These are phyloP conservation scores for Aegilops umbellulata DNA, from an alignment of 176 grass and related monocot genomes.

Conservation along the genomic window DNA sequence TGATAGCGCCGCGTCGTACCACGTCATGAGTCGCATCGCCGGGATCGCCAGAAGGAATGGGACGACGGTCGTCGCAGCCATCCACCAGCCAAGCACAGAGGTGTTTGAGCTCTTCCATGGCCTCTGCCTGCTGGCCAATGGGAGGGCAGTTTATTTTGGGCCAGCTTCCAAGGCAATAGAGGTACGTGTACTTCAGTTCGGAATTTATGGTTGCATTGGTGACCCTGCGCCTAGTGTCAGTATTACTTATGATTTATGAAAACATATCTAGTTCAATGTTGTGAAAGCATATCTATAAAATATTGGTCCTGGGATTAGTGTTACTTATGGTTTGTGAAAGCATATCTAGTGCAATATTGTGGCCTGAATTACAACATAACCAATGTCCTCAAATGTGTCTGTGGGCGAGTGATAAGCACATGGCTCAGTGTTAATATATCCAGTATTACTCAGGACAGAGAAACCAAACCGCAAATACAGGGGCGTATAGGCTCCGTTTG, in stretches of 20 bases:
- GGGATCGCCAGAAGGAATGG: background rate
- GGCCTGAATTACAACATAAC: background rate
- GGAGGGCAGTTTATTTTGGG: conserved; percentile 45
- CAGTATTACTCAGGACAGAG: too few relatives aligned
- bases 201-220: too few relatives aligned
- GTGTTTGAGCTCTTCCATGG: conserved; percentile 55
- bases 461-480: too few relatives aligned
- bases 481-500: too few relatives aligned
- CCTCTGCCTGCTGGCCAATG: conserved; percentile 45
- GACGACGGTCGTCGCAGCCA: conserved; percentile 48
- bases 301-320: too few relatives aligned
- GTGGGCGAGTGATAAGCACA: too few relatives aligned
- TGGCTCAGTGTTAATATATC: too few relatives aligned
- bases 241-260: too few relatives aligned
- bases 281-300: too few relatives aligned
- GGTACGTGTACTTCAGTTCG: conserved; percentile 9
- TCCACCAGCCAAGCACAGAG: conserved; percentile 62
- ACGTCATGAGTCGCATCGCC: conserved; percentile 48
- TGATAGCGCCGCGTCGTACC: conserved; percentile 50
- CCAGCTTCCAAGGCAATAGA: conserved; percentile 29
- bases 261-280: too few relatives aligned
- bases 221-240: too few relatives aligned
- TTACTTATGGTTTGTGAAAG: background rate
- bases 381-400: background rate
- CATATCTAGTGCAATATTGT: background rate